phyloP scores from a whole-genome alignment of 2,329 filamentous ascomycete species.

The Cladobotryum mycophilum region DNA sequence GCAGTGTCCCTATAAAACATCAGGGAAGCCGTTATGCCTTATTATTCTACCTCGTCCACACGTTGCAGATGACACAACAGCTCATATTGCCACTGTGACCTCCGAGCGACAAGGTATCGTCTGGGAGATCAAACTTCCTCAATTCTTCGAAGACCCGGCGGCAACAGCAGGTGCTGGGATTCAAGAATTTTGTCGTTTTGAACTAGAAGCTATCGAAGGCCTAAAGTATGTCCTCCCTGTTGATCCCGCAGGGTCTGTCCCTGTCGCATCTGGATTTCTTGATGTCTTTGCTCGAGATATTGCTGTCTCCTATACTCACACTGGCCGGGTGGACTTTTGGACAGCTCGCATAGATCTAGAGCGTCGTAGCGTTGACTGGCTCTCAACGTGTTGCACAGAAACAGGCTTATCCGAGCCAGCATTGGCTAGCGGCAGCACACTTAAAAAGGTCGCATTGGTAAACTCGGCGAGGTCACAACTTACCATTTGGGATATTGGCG shows the following conservation, averaged over 20 bases:
- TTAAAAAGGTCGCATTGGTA: constrained; percentile 80
- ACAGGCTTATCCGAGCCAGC: constrained; percentile 68
- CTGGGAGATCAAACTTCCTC: constrained; percentile 67
- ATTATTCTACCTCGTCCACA: constrained; percentile 63
- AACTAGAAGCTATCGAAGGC: constrained; percentile 54
- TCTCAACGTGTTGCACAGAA: constrained; percentile 74
- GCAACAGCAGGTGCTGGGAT: constrained; percentile 33
- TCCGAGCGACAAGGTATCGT: constrained; percentile 73
- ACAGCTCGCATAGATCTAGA: constrained; percentile 65
- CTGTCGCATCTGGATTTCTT: constrained; percentile 68
- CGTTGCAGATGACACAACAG: constrained; percentile 47
- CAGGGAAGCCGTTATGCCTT: constrained; percentile 72
- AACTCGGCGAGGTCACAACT: constrained; percentile 66
- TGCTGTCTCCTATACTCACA: constrained; percentile 74
- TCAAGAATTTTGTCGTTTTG: constrained; percentile 64
- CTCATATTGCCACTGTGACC: constrained; percentile 76
- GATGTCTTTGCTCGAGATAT: constrained; percentile 83
- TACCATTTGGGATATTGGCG: constrained; percentile 87
- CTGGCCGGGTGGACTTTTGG: constrained; percentile 75
- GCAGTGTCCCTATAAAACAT: constrained; percentile 44
- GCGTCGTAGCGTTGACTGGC: constrained; percentile 64
- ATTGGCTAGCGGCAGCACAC: constrained; percentile 76
- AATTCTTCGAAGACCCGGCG: constrained; percentile 27
- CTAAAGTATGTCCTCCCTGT: constrained; percentile 69
- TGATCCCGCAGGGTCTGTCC: constrained; percentile 72